Base-by-base conservation (phyloP, 768 basidiomycete species). In the Rossbeevera mucosa region DNA sequence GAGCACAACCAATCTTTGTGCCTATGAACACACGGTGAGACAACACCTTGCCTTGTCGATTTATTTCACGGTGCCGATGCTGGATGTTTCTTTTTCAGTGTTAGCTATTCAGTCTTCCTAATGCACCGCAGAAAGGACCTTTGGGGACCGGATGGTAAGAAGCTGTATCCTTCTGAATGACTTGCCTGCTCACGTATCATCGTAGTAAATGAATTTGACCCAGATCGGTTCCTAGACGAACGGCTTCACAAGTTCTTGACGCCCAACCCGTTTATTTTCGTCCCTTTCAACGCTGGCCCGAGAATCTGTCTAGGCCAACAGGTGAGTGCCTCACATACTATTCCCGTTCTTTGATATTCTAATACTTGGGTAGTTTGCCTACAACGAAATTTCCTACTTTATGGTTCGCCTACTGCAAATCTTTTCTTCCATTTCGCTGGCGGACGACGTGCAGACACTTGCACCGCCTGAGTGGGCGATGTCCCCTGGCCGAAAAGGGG, bases 111-210 rank as follows among this genome's bases (percentile, higher is more conserved):
- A 7, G 73, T 82, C 5, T 65, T 71, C 50, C 54, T 79, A 28
- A 83, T 85, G 81, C 85, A 87, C 31, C 74, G 83, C 6, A 72
- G 82, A 28, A 74, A 66, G 46, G 81, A 84, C 56, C 72, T 83
- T 5, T 86, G 85, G 85, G 85, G 85, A 0, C 81, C 82, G 1
- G 83, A 85, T 60, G 83, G 82, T 82, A 56, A 54, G 51, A 2
- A 14, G 11, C 31, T 1, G 0, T 21, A 4, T 2, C 16, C 21
- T 36, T 0, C 22, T 26, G 24, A 7, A 26, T 29, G 14, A 21
- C 22, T 12, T 42, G 21, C 45, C 51, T 18, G 46, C 31, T 4
- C 2, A 20, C 18, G n/a, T 38, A 44, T n/a, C n/a, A n/a, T 25
- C 25, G 12, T 44, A 82, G 82, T 82, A 20, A 61, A 75, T 7